Evolutionary conservation across 805 yeast species (phyloP), one percentile per base, ranked within the genome.

Genomic region (Nakazawaea siamensis): DNA sequence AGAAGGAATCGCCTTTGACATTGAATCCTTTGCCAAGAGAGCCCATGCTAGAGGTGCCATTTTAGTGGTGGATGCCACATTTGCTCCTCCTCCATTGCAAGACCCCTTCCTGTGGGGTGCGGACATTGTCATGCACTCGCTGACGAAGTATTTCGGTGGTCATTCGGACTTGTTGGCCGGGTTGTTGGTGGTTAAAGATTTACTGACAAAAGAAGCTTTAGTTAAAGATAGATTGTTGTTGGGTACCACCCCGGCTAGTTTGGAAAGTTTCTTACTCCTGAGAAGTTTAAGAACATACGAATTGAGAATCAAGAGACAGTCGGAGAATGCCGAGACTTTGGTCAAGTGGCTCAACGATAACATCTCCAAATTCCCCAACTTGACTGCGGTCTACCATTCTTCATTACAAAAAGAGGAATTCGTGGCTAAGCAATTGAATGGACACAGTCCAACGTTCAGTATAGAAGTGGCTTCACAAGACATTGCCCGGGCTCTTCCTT

Each of bases 111-210:
- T 67, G 26, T 80, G 73, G 48, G 95, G 90, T 31, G 95, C 81
- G 20, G 97, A 90, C 55, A 59, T 86, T 44, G 76, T 90, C n/a
- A 63, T 90, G 72, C 96, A 88, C 55, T 85, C 96, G 1, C 95
- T 87, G 1, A 88, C 96, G 1, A 88, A 88, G 54, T 90, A 80
- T 58, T 80, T 86, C 50, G 96, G 95, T 26, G 97, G 97, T n/a
- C 96, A 88, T 57, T 83, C 94, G 5, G 97, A 88, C 54, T 60
- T 87, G 28, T 62, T 88, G 33, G 87, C 95, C 4, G 97, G 97
- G 23, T 64, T 80, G 10, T 57, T 87, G 14, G 74, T 78, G 14
- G 76, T 82, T n/a, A 77, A 79, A 50, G 73, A 73, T 40, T 44
- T 49, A 7, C 55, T 60, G 2, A 64, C 64, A 5, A 68, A 70